Conservation (phyloP, 257 asterid species). For the Thymus mandschuricus region DNA sequence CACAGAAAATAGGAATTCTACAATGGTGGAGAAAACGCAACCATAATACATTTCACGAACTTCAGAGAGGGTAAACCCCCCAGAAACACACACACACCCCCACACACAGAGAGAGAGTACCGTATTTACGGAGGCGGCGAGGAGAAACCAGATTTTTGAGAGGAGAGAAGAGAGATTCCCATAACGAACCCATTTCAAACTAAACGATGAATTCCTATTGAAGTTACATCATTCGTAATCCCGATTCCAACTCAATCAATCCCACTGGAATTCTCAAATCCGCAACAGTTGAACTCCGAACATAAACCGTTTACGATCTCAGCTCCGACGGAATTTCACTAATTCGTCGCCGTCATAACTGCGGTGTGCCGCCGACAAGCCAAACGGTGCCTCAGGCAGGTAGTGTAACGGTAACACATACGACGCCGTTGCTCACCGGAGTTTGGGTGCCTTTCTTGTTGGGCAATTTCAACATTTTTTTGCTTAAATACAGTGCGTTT, state of each 20-base stretch:
- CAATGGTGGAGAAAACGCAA: not conserved
- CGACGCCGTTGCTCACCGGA: too few species aligned
- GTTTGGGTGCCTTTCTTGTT: too few species aligned
- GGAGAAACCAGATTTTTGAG: slow-evolving; percentile 39
- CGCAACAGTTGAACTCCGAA: too few species aligned
- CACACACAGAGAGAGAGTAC: slow-evolving; percentile 35
- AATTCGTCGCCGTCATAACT: too few species aligned
- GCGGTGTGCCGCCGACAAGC: too few species aligned
- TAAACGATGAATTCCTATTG: slow-evolving; percentile 1
- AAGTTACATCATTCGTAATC: not conserved
- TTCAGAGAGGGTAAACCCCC: not conserved
- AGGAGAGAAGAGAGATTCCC: slow-evolving; percentile 50
- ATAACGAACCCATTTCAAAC: slow-evolving; percentile 52
- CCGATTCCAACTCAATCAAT: not conserved
- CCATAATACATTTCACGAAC: slow-evolving; percentile 4
- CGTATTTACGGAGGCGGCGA: slow-evolving; percentile 57
- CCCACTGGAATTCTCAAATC: not conserved
- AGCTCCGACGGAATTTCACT: too few species aligned
- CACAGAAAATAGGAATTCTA: not conserved
- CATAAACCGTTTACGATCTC: too few species aligned
- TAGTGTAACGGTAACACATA: too few species aligned
- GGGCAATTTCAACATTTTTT: too few species aligned
- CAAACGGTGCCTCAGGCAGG: too few species aligned
- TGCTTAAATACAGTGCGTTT: too few species aligned
- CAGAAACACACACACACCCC: slow-evolving; percentile 1